These are phyloP conservation scores for Fomitopsis pulvina DNA, from an alignment of 768 basidiomycete species.

Conservation along the genomic window DNA sequence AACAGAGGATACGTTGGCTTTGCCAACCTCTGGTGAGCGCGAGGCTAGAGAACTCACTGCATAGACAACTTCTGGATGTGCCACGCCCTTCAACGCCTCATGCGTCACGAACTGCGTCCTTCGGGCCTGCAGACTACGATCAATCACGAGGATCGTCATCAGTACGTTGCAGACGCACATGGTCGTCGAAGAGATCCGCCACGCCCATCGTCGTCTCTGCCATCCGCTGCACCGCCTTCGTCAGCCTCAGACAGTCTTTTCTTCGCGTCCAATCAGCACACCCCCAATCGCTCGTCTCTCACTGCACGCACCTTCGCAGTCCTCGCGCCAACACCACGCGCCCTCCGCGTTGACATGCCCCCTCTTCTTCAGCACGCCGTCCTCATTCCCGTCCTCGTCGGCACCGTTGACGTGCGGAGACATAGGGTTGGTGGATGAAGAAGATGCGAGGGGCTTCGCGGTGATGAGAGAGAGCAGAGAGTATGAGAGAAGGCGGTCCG, in stretches of 20 bases:
- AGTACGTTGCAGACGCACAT: no score
- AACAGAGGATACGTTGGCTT: conserved; percentile 1
- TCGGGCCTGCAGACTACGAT: conserved; percentile 45
- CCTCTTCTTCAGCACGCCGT: conserved; percentile 32
- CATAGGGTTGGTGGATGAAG: conserved; percentile 33
- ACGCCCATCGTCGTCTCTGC: conserved; percentile 68
- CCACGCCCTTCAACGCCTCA: conserved; percentile 67
- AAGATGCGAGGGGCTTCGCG: conserved; percentile 49
- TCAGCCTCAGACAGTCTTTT: conserved; percentile 69
- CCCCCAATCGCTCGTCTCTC: no score
- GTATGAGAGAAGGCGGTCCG: conserved; percentile 67
- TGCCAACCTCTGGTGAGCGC: not conserved
- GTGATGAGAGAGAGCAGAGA: conserved; percentile 72
- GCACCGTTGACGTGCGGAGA: conserved; percentile 10
- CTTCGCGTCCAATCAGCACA: no score
- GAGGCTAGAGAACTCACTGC: conserved; percentile 36
- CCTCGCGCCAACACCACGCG: conserved; percentile 86
- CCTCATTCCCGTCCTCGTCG: conserved; percentile 36
- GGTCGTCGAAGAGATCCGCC: conserved; percentile 74
- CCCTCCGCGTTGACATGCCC: conserved; percentile 64
- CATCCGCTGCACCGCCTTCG: conserved; percentile 72
- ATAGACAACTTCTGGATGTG: conserved; percentile 69
- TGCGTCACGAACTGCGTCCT: conserved; percentile 68
- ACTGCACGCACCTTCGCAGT: conserved; percentile 54
- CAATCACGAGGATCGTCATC: not conserved